A percentile compares a stretch with the other conserved stretches of the same genome.
Evolutionary conservation across 148 eudicot genomes (phyloP).

Genomic region (Simmondsia chinensis): DNA sequence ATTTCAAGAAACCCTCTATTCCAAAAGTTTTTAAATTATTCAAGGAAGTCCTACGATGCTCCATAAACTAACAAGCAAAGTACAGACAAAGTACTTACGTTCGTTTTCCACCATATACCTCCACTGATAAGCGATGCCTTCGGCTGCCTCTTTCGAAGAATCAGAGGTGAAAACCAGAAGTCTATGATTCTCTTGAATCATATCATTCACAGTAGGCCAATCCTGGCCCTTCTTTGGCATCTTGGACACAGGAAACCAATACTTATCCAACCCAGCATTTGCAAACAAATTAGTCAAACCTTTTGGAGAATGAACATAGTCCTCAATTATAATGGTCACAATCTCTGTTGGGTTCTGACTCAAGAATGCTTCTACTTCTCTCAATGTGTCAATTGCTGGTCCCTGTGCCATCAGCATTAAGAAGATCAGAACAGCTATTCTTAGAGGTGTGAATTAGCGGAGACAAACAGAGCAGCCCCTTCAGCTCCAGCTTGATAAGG

Average conservation of each 20-base stretch:
- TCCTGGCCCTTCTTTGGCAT: conserved; percentile 90
- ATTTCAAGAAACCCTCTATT: no score
- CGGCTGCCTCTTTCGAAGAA: conserved; percentile 77
- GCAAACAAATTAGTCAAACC: conserved; percentile 73
- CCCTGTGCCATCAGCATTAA: conserved; percentile 35
- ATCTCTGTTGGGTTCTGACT: conserved; percentile 68
- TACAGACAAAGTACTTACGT: conserved; percentile 31
- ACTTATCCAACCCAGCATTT: conserved; percentile 78
- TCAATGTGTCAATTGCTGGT: conserved; percentile 77
- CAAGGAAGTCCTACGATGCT: no score
- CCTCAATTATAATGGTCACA: conserved; percentile 95
- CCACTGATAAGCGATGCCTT: conserved; percentile 98
- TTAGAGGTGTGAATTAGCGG: no score
- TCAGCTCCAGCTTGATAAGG: no score
- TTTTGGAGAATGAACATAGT: conserved; percentile 87
- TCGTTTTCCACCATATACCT: conserved; percentile 95
- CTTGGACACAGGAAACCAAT: conserved; percentile 80
- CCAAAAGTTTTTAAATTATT: no score
- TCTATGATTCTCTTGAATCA: conserved; percentile 66
- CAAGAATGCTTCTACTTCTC: conserved; percentile 91
- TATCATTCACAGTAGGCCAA: conserved; percentile 89
- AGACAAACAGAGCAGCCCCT: no score
- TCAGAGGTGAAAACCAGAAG: conserved; percentile 97
- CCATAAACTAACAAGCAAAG: conserved; percentile 1
- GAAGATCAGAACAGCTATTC: conserved; percentile 5